A percentile compares a stretch with the other conserved stretches of the same genome.
Conservation (phyloP, 2,329 filamentous ascomycete genomes). For the Sclerotinia spermophila region DNA sequence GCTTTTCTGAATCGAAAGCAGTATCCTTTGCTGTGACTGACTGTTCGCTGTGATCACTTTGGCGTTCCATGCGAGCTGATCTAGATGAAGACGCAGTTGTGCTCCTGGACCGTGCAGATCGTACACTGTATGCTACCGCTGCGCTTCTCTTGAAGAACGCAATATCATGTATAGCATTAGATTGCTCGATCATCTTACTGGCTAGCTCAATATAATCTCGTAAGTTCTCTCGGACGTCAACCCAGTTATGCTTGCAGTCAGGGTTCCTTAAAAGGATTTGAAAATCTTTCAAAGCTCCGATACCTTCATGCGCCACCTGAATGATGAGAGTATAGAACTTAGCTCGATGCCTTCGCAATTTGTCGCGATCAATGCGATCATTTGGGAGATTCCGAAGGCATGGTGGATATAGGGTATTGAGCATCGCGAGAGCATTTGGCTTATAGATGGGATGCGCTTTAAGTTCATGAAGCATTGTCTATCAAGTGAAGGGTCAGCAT, state of each 20-base stretch:
- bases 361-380: conserved; percentile 22
- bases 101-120: background rate
- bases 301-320: conserved; percentile 22
- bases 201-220: conserved; percentile 28
- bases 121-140: background rate
- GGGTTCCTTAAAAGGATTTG: conserved; percentile 22
- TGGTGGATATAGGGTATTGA: conserved; percentile 36
- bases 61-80: background rate
- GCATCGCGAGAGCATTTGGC: conserved; percentile 31
- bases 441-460: conserved; percentile 25
- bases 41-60: background rate
- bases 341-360: conserved; percentile 26
- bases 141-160: conserved; percentile 19
- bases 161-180: conserved; percentile 23
- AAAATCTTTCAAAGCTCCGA: conserved; percentile 23
- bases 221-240: conserved; percentile 21
- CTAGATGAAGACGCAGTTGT: background rate
- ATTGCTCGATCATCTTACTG: conserved; percentile 30
- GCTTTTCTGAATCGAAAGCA: background rate
- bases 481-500: conserved; percentile 12
- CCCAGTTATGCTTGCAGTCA: conserved; percentile 27
- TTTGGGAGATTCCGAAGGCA: conserved; percentile 28
- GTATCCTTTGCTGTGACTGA: background rate
- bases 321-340: conserved; percentile 30
- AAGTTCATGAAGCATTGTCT: conserved; percentile 33